Conservation (phyloP, 371 early-diverging fungal genomes). For the Mucor circinelloides region DNA sequence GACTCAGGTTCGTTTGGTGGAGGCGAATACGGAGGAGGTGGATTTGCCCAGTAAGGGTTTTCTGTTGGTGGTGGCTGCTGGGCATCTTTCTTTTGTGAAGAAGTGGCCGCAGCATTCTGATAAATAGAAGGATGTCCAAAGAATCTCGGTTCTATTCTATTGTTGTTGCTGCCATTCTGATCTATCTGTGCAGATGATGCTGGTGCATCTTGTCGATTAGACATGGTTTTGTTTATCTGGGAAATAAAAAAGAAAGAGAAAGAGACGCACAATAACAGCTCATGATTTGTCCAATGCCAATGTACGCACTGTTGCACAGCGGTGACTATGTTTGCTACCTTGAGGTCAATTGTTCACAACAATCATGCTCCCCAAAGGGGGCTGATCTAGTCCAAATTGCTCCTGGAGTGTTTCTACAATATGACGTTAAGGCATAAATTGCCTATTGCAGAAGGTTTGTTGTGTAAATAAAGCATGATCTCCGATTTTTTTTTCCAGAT, state of each 20-base stretch:
- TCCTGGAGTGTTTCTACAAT: neutral
- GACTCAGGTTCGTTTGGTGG: neutral
- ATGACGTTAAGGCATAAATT: neutral
- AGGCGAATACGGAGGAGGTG: slow-evolving; percentile 5
- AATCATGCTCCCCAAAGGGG: neutral
- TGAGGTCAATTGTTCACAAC: neutral
- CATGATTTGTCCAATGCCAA: neutral
- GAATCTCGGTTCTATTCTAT: neutral
- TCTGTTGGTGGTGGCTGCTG: neutral
- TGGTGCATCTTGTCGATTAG: neutral
- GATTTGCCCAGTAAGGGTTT: neutral
- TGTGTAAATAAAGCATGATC: neutral
- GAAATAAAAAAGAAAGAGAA: neutral
- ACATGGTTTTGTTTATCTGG: neutral
- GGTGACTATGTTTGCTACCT: neutral
- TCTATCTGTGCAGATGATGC: neutral
- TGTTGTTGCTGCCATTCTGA: neutral
- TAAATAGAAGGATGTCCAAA: neutral
- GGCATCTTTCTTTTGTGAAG: neutral
- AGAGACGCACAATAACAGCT: neutral
- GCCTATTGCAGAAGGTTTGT: neutral
- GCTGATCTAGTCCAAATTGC: neutral
- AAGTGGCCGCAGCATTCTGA: neutral
- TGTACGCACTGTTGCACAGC: neutral
- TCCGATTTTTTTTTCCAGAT: too few species aligned